Evolutionary conservation across 768 basidiomycete species (phyloP), one percentile per base, ranked within the genome.

Genomic region (Kwoniella mangroviensis): DNA sequence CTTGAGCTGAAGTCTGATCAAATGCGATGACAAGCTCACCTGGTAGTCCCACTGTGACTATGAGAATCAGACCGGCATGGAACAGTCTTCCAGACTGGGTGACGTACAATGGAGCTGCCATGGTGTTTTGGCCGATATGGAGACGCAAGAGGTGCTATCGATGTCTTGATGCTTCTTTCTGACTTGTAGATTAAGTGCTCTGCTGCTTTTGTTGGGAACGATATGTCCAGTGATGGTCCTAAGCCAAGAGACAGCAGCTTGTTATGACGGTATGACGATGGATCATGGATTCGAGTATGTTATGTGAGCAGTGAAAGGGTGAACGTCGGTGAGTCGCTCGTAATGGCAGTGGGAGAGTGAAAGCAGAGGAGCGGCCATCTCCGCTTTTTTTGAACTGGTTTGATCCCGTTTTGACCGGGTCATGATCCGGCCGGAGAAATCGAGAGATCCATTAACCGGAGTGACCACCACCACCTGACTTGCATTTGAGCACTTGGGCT

Each of bases 41-140:
- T 55, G 95, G 95, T 3, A 98, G 86, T 10, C 96, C 96, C 65
- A 98, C 91, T 21, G 94, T 93, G 67, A 94, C 86, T 56, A 97
- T 90, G 24, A 98, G 86, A 80, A 98, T 97, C 85, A 98, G 94
- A 74, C 96, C 96, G 10, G 95, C 95, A 71, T 85, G 84, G 81
- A 81, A 85, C 12, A 85, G 82, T 13, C 83, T 73, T 21, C 84
- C 84, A 2, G 80, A 82, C 54, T 88, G 93, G 11, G 95, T 98
- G 7, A 92, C 94, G 83, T 97, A 98, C 56, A 98, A 85, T 2
- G 95, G 95, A n/a, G 94, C 95, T 17, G 91, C 93, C 94, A 96
- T 93, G 15, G 9, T 58, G 68, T 22, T 0, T 34, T 13, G 45
- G 45, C 10, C 28, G 42, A 26, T 1, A 21, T 24, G 24, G 9